Percentiles rank a stretch among this genome's conserved stretches.
phyloP scores from a whole-genome alignment of 495 filamentous ascomycete species.

The Jackrogersella multiformis region DNA sequence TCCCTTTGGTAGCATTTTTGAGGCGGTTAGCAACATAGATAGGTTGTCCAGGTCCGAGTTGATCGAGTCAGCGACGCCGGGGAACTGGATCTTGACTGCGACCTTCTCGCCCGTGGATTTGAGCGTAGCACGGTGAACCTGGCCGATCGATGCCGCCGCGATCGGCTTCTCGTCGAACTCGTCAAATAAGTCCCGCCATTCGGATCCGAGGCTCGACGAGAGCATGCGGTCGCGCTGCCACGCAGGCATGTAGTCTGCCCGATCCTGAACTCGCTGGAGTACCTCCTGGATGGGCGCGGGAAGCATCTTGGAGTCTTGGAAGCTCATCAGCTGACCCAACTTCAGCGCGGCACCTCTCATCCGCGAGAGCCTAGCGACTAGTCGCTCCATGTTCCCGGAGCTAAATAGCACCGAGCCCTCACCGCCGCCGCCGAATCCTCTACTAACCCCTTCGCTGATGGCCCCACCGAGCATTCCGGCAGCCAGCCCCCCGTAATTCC shows the following conservation, averaged over 20 bases:
- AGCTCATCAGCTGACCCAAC: conserved; percentile 95
- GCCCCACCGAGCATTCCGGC: conserved; percentile 97
- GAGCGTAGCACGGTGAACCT: conserved; percentile 90
- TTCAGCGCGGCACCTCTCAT: conserved; percentile 99
- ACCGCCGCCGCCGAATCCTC: conserved; percentile 66
- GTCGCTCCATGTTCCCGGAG: conserved; percentile 85
- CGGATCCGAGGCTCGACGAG: conserved; percentile 74
- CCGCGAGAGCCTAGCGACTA: conserved; percentile 89
- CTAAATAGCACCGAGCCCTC: conserved; percentile 85
- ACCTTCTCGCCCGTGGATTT: conserved; percentile 77
- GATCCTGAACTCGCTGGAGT: conserved; percentile 92
- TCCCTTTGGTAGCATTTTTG: conserved; percentile 86
- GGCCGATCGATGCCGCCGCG: conserved; percentile 96
- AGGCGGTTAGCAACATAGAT: conserved; percentile 87
- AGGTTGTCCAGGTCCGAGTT: conserved; percentile 95
- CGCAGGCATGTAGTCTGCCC: conserved; percentile 96
- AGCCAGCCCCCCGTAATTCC: conserved; percentile 93
- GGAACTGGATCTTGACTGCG: conserved; percentile 97
- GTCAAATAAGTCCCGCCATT: conserved; percentile 85
- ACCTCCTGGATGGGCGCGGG: conserved; percentile 85
- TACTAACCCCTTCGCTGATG: conserved; percentile 80
- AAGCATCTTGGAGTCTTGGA: conserved; percentile 98
- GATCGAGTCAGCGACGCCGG: conserved; percentile 94
- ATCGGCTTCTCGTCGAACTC: conserved; percentile 92
- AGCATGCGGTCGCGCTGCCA: conserved; percentile 90